Conservation (phyloP, 2,329 filamentous ascomycete species). For the Tolypocladium endophyticum region DNA sequence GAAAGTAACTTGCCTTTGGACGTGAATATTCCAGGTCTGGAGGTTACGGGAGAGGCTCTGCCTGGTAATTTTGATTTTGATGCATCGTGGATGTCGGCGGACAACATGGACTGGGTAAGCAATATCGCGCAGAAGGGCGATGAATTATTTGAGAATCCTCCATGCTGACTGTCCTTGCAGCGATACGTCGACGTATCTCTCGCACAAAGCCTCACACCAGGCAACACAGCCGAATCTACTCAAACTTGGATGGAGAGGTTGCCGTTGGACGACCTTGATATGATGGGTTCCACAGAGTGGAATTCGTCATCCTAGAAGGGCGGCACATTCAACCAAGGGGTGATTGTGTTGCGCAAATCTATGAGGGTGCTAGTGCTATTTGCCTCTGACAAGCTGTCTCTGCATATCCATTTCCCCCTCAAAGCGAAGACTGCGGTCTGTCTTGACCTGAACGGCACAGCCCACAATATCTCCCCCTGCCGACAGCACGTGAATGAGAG, state of each 20-base stretch:
- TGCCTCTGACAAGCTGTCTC: background rate
- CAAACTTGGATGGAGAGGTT: constrained; percentile 19
- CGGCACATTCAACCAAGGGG: background rate
- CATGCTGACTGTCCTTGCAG: constrained; percentile 8
- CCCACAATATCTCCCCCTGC: background rate
- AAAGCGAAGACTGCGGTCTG: background rate
- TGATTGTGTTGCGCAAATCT: background rate
- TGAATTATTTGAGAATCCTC: background rate
- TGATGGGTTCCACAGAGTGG: constrained; percentile 14
- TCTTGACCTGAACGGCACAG: background rate
- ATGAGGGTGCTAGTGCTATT: background rate
- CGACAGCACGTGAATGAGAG: background rate
- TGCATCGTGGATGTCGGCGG: constrained; percentile 22
- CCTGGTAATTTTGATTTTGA: constrained; percentile 18
- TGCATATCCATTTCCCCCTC: background rate
- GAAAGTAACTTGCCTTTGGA: constrained; percentile 5
- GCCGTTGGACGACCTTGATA: constrained; percentile 14
- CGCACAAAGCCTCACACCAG: constrained; percentile 18
- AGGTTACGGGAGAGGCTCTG: background rate
- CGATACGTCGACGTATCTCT: constrained; percentile 23
- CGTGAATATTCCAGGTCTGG: background rate
- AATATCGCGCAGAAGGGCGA: background rate
- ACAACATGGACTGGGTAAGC: constrained; percentile 28
- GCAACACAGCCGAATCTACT: constrained; percentile 13
- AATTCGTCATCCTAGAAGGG: constrained; percentile 4